These are phyloP conservation scores for Clonostachys rhizophaga DNA, from an alignment of 2,329 filamentous ascomycete genomes.

Conservation along the genomic window DNA sequence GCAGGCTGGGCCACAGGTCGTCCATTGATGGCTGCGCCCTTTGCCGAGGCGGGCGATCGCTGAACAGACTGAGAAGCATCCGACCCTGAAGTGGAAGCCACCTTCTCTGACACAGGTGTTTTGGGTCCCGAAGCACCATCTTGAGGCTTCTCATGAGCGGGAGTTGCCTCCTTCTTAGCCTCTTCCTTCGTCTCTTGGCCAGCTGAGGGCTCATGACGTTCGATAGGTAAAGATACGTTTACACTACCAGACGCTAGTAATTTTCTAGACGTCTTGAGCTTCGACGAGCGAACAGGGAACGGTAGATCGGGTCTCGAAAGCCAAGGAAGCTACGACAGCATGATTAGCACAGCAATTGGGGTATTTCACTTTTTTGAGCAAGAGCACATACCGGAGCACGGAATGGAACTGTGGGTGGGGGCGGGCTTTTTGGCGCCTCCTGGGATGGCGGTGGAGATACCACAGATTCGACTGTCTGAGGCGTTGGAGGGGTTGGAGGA, in stretches of 20 bases:
- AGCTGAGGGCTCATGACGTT: conserved; percentile 24
- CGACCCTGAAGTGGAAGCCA: too few relatives aligned
- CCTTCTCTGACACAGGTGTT: conserved; percentile 10
- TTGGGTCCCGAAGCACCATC: not conserved
- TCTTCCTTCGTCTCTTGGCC: not conserved
- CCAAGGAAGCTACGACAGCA: conserved; percentile 48
- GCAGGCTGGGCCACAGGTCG: too few relatives aligned
- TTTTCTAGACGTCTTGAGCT: conserved; percentile 36
- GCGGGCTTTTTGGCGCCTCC: conserved; percentile 3
- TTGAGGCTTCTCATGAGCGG: conserved; percentile 3
- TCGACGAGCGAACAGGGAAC: conserved; percentile 38
- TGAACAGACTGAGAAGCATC: conserved; percentile 12
- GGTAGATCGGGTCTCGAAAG: conserved; percentile 42
- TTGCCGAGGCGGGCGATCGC: conserved; percentile 17
- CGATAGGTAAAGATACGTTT: conserved; percentile 35
- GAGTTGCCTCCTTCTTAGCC: not conserved
- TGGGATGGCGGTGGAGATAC: conserved; percentile 10
- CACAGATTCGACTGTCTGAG: conserved; percentile 27
- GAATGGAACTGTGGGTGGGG: conserved; percentile 25
- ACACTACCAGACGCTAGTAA: conserved; percentile 25
- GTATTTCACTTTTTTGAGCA: not conserved
- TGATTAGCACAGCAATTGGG: not conserved
- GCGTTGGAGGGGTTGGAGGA: conserved; percentile 41
- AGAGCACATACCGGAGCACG: conserved; percentile 41
- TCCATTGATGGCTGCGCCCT: too few relatives aligned